Percentiles rank a stretch among this genome's conserved stretches.
These are phyloP conservation scores for Globisporangium nagaii DNA, from an alignment of 352 stramenopile species.

Conservation along the genomic window DNA sequence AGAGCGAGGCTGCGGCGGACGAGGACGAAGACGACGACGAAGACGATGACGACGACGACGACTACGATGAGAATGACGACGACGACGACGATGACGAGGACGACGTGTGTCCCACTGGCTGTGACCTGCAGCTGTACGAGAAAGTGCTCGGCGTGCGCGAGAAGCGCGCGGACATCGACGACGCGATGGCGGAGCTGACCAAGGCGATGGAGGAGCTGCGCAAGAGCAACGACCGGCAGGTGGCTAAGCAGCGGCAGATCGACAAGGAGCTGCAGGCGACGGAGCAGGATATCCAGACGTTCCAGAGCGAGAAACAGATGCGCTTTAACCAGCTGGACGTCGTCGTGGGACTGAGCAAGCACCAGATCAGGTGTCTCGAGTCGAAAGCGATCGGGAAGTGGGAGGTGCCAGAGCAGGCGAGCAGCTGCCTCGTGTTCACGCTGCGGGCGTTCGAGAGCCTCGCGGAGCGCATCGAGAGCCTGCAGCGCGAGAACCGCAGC, in stretches of 20 bases:
- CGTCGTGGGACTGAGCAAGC: constrained; percentile 66
- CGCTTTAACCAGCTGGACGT: constrained; percentile 88
- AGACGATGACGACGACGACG: constrained; percentile 60
- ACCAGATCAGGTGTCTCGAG: constrained; percentile 70
- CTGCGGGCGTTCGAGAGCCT: constrained; percentile 54
- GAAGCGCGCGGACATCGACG: constrained; percentile 88
- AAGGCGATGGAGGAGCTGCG: constrained; percentile 88
- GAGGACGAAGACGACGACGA: constrained; percentile 74
- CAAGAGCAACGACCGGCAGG: constrained; percentile 79
- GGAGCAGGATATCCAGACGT: constrained; percentile 85
- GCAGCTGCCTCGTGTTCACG: constrained; percentile 68
- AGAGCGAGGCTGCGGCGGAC: constrained; percentile 60
- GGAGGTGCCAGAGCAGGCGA: constrained; percentile 46
- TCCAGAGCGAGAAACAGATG: constrained; percentile 93
- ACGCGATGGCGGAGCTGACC: constrained; percentile 78
- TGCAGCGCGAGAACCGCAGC: constrained; percentile 80
- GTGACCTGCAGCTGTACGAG: constrained; percentile 89
- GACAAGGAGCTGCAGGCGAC: constrained; percentile 90
- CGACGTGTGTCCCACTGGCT: constrained; percentile 86
- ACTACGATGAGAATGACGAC: constrained; percentile 87
- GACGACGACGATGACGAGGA: constrained; percentile 91
- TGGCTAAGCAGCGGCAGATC: constrained; percentile 82
- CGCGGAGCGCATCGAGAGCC: constrained; percentile 63
- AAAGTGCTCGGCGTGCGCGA: constrained; percentile 90
- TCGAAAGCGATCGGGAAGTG: constrained; percentile 12